Percentiles rank a stretch among this genome's conserved stretches.
Conservation (phyloP, 2,329 filamentous ascomycete species). For the Ophiostoma pallidulum region DNA sequence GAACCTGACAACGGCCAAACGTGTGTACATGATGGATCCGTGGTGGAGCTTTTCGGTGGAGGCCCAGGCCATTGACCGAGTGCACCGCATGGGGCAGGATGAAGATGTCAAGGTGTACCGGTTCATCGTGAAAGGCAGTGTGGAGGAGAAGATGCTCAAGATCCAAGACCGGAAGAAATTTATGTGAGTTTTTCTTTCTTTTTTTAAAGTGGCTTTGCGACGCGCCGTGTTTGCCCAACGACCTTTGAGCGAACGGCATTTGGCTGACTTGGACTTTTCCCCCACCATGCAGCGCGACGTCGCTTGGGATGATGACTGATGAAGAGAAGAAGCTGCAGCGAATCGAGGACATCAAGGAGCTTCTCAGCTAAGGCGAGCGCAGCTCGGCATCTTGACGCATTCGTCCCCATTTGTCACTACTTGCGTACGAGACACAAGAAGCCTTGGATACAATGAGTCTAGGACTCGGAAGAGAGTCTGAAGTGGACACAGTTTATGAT, state of each 20-base stretch:
- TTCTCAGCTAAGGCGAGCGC: slow-evolving; percentile 61
- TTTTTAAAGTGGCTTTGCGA: too few relatives aligned
- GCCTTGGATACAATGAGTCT: neutral
- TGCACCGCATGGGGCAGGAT: slow-evolving; percentile 93
- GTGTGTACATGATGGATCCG: slow-evolving; percentile 98
- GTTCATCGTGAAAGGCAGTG: slow-evolving; percentile 83
- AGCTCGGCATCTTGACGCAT: too few relatives aligned
- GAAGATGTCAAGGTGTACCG: slow-evolving; percentile 75
- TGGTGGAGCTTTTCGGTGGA: slow-evolving; percentile 99
- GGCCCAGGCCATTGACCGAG: slow-evolving; percentile 92
- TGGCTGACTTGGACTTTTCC: too few relatives aligned
- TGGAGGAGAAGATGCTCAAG: slow-evolving; percentile 89
- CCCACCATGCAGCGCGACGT: slow-evolving; percentile 59
- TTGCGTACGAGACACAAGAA: neutral
- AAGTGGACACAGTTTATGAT: too few relatives aligned
- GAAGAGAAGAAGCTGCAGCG: slow-evolving; percentile 85
- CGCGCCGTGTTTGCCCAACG: too few relatives aligned
- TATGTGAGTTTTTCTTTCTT: slow-evolving; percentile 51
- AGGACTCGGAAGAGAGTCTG: too few relatives aligned
- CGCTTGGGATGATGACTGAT: slow-evolving; percentile 86
- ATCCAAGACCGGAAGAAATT: slow-evolving; percentile 96
- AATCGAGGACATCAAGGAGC: slow-evolving; percentile 88
- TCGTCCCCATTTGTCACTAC: too few relatives aligned
- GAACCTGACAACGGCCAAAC: slow-evolving; percentile 78
- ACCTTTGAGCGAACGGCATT: too few relatives aligned